Base-by-base conservation (phyloP, 331 rosid species). In the Prunus yedoensis region DNA sequence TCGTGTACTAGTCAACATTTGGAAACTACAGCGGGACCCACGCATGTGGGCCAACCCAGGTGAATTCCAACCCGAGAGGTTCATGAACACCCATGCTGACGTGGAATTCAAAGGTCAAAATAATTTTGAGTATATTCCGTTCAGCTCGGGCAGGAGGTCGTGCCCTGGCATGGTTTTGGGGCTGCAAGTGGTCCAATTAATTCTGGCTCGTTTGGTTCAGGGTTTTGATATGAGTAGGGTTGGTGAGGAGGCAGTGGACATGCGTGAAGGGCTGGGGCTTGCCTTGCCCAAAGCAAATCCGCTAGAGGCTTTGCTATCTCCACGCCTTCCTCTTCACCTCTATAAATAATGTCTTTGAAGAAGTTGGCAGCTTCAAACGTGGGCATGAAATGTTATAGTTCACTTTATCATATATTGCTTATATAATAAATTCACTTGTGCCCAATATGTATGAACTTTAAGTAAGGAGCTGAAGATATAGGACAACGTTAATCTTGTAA, bases 11-110 rank as follows among this genome's bases (percentile, higher is more conserved):
- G 90, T 80, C n/a, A 91, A 91, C 64, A 85, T 85, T 1, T 91
- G 94, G 91, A 89, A 89, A 45, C 41, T 89, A 17, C 92, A 89
- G 1, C 80, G 88, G 32, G 92, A 91, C 63, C 88, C 88, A 0
- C 72, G 32, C 4, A 32, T 89, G 63, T 91, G 87, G 94, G 1
- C 79, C 0, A 77, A 88, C 5, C 78, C 88, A 0, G 71, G 66
- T 5, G 79, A 79, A 57, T 79, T 91, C 45, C 27, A 38, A 18
- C 89, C 89, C 0, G 91, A 87, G 17, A 85, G 94, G 75, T 91
- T 89, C 71, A 25, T 89, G 14, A 77, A 35, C 4, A 52, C 62
- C 2, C 68, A 16, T 46, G 85, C 77, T 14, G 85, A 78, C 4
- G 0, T 87, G 12, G 71, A 75, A 53, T 79, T 75, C n/a, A 47